Evolutionary conservation across 2,329 filamentous ascomycete species (phyloP).

Genomic region (Periconia sp.): DNA sequence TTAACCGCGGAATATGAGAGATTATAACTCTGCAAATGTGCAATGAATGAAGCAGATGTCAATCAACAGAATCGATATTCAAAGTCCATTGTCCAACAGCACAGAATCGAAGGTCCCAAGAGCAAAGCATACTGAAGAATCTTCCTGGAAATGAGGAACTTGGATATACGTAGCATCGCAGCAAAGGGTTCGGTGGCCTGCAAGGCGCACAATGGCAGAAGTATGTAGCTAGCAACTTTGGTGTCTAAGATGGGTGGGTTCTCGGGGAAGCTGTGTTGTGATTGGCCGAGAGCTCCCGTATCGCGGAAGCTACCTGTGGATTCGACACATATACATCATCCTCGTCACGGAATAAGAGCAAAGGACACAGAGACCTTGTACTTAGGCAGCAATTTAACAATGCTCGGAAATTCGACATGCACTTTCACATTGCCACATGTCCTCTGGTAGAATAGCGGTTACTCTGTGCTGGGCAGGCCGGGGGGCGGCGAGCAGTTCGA

Average conservation of each 20-base stretch:
- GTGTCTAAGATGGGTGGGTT: background rate
- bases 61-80: background rate
- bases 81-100: background rate
- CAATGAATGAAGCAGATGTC: no score
- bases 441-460: background rate
- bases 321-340: background rate
- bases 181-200: no score
- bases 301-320: background rate
- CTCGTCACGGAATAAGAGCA: background rate
- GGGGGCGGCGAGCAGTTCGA: background rate
- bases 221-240: background rate
- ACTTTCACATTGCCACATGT: background rate
- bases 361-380: background rate
- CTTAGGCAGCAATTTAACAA: background rate
- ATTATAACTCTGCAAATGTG: background rate
- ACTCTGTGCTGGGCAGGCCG: background rate
- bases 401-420: background rate
- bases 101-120: background rate
- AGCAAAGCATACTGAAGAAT: background rate
- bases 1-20: conserved; percentile 85
- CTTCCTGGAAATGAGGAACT: no score
- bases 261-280: conserved; percentile 4
- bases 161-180: no score
- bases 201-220: no score
- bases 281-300: conserved; percentile 3